Conservation (phyloP, 192 early-diverging fungal species). For the Rhizophagus clarus region DNA sequence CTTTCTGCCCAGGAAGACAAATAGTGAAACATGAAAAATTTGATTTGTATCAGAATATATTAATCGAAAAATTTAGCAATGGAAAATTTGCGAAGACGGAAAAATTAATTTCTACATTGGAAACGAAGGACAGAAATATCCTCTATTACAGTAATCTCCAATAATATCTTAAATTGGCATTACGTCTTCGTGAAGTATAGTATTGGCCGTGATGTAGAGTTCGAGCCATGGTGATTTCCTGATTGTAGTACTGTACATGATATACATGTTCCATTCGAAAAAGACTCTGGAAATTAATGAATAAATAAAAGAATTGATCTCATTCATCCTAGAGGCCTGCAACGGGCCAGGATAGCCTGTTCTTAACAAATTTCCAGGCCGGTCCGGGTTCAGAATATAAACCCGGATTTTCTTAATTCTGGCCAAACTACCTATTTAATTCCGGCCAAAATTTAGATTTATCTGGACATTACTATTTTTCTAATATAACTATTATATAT, state of each 20-base stretch:
- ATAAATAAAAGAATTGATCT: conserved; percentile 18
- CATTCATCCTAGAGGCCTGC: not conserved
- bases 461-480: no score
- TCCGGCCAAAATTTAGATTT: no score
- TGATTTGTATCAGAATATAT: conserved; percentile 4
- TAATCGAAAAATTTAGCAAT: not conserved
- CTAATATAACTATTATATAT: no score
- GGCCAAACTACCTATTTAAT: no score
- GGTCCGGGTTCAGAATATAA: no score
- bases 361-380: no score
- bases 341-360: no score
- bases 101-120: conserved; percentile 15
- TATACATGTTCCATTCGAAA: no score
- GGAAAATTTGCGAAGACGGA: conserved; percentile 3
- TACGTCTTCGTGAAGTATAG: no score
- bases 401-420: no score
- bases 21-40: conserved; percentile 14
- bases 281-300: conserved; percentile 31
- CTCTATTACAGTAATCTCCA: conserved; percentile 24
- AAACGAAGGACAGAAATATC: conserved; percentile 15
- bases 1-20: conserved; percentile 10
- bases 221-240: not conserved
- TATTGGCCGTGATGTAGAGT: not conserved
- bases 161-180: conserved; percentile 11
- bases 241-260: conserved; percentile 16